Percentiles rank a stretch among this genome's conserved stretches.
phyloP scores from a whole-genome alignment of 768 basidiomycete species.

The Boletus insuetus region DNA sequence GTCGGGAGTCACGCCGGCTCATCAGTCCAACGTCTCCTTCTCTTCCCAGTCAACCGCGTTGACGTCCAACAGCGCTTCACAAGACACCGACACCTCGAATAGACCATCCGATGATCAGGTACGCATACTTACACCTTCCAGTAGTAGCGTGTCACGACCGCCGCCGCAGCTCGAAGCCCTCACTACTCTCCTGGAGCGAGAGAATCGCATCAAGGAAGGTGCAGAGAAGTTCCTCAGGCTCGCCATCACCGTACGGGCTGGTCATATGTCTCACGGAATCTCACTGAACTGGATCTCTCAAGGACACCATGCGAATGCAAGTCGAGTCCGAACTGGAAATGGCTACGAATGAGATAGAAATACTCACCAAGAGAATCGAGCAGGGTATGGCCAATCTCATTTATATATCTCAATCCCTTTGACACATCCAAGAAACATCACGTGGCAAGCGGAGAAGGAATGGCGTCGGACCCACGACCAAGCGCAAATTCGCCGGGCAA shows the following conservation, averaged over 20 bases:
- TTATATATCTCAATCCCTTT: background rate
- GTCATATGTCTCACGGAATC: constrained; percentile 2
- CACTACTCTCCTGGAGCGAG: constrained; percentile 64
- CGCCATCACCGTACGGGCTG: constrained; percentile 43
- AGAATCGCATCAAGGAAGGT: constrained; percentile 85
- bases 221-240: constrained; percentile 87
- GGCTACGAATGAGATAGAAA: constrained; percentile 70
- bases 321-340: constrained; percentile 77
- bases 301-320: constrained; percentile 66
- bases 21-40: constrained; percentile 27
- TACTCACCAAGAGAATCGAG: constrained; percentile 52
- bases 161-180: constrained; percentile 59
- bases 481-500: constrained; percentile 36
- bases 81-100: constrained; percentile 22
- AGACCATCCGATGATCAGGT: constrained; percentile 31
- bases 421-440: constrained; percentile 21
- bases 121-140: constrained; percentile 3
- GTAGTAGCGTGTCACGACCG: constrained; percentile 3
- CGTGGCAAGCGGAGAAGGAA: constrained; percentile 32
- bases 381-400: constrained; percentile 33
- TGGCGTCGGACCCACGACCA: constrained; percentile 21
- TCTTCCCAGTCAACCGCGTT: constrained; percentile 30
- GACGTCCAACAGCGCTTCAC: constrained; percentile 22
- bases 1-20: constrained; percentile 15
- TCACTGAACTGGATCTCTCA: constrained; percentile 8